Conservation (phyloP, 169 alveolate species). For the Plasmodium berghei region DNA sequence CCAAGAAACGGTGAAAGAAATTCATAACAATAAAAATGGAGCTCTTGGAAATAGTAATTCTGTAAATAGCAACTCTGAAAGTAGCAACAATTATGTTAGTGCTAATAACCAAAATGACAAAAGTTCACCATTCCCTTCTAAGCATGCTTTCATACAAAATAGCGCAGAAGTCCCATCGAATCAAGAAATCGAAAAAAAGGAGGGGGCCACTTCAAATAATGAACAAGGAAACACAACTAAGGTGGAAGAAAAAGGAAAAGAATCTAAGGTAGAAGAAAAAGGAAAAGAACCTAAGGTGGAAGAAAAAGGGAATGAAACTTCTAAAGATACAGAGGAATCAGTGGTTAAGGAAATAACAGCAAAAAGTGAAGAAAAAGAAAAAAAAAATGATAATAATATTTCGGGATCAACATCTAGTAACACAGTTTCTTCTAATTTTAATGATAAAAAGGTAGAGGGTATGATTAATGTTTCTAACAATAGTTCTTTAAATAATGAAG, state of each 20-base stretch:
- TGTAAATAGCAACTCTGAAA: too few species aligned
- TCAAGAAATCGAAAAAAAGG: not conserved
- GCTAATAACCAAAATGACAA: too few species aligned
- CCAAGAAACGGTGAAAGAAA: not conserved
- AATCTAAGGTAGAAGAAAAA: not conserved
- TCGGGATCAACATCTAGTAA: too few species aligned
- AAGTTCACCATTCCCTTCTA: not conserved
- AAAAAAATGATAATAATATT: not conserved
- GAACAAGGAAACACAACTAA: not conserved
- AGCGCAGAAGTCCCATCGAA: not conserved
- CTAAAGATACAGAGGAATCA: conserved; percentile 31
- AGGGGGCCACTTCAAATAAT: too few species aligned
- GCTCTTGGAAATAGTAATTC: not conserved
- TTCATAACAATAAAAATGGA: not conserved
- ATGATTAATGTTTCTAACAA: not conserved
- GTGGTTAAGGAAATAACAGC: conserved; percentile 61
- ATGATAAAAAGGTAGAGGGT: not conserved
- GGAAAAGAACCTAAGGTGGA: not conserved
- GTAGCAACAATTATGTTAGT: too few species aligned
- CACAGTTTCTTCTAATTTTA: too few species aligned
- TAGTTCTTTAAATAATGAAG: conserved; percentile 3
- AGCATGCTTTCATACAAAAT: conserved; percentile 1
- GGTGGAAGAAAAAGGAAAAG: not conserved
- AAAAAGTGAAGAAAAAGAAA: conserved; percentile 15
- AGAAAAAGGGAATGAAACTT: not conserved